Base-by-base conservation (phyloP, 495 filamentous ascomycete genomes). In the Hypoxylon trugodes region DNA sequence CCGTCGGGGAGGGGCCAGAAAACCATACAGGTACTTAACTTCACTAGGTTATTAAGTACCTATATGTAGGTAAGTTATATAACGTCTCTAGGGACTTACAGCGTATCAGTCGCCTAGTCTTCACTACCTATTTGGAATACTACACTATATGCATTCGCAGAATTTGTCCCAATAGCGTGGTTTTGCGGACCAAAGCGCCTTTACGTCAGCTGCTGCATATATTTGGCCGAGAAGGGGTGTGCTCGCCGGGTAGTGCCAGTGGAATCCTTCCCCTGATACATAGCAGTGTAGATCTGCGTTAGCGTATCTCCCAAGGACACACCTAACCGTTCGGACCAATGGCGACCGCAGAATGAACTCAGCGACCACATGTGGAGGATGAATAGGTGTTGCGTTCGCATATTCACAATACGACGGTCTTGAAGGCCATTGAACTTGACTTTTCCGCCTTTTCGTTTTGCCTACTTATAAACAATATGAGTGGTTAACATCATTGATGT, bases 351-450 rank as follows among this genome's bases (percentile, higher is more conserved):
- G 58, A 35, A 53, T 30, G 16, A 32, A 57, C 28, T 30, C 22
- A 42, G 49, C 18, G 40, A 30, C 45, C 32, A 40, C 35, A 46
- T 46, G 18, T 61, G 51, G 40, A 53, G 58, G 52, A 62, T 49
- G 51, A 52, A 32, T 38, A 36, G 40, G 54, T 42, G 53, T 61
- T 67, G 49, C 48, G 47, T 19, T 67, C 64, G 51, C 51, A 56
- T 66, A 38, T 56, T 37, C 16, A 54, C 32, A 47, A 55, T 66
- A 46, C 49, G 49, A 51, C 56, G 13, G 45, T 38, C 36, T 42
- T 21, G 41, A 32, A 12, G 21, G n/a, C 26, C 41, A 22, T 49
- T 16, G 12, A 24, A 47, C 41, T 43, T 41, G 16, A 50, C 13
- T 36, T 13, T 25, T 13, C 46, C 46, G 52, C 36, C 51, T 25